These are phyloP conservation scores for Suillus cothurnatus DNA, from an alignment of 768 basidiomycete genomes.

Conservation along the genomic window DNA sequence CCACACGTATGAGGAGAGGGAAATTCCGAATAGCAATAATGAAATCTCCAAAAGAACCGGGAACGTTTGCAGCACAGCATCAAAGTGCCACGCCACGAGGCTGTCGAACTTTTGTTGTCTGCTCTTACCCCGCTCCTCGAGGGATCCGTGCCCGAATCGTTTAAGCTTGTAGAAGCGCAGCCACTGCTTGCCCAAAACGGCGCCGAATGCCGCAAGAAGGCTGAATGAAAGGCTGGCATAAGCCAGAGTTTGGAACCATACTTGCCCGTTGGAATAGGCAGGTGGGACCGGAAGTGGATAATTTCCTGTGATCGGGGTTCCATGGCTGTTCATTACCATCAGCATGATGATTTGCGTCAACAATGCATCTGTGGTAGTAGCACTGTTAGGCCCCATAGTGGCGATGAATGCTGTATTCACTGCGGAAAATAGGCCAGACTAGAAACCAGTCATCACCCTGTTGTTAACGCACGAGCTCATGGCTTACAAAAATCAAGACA, in stretches of 20 bases:
- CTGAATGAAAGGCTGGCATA: constrained; percentile 18
- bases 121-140: constrained; percentile 12
- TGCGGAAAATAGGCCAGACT: constrained; percentile 20
- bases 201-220: constrained; percentile 18
- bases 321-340: constrained; percentile 12
- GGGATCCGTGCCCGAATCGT: constrained; percentile 7
- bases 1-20: constrained; percentile 16
- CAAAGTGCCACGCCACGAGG: constrained; percentile 18
- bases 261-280: not conserved
- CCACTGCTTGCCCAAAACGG: constrained; percentile 20
- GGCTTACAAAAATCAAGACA: constrained; percentile 7
- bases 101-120: constrained; percentile 16
- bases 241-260: constrained; percentile 15
- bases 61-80: constrained; percentile 15
- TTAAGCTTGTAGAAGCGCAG: constrained; percentile 7
- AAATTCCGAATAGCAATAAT: constrained; percentile 16
- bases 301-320: not conserved
- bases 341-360: constrained; percentile 1
- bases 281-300: not conserved
- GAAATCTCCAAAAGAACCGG: constrained; percentile 18
- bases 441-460: not conserved
- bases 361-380: constrained; percentile 11
- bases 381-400: not conserved
- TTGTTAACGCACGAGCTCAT: not conserved
- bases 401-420: constrained; percentile 16